Base-by-base conservation (phyloP, 257 asterid genomes). In the Solanum sparsipilum region DNA sequence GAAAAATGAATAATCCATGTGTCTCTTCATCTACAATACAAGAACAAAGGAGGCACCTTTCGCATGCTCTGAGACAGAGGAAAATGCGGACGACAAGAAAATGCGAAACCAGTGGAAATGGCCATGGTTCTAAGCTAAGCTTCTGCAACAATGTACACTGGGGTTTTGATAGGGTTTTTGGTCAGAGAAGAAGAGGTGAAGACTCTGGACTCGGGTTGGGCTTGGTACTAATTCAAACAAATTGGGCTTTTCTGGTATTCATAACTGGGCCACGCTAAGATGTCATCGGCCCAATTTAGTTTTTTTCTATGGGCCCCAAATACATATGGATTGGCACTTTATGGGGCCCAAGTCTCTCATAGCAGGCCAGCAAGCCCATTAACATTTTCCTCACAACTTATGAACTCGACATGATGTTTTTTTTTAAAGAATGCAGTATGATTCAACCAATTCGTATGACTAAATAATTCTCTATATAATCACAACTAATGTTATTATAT, bases 41-140 rank as follows among this genome's bases (percentile, higher is more conserved):
- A 76, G 84, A 76, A n/a, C 21, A 41, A 78, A 38, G 25, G 25
- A 56, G 36, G 78, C 87, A 83, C 85, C 85, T 48, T 81, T 81
- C 85, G 70, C 85, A 81, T 81, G 29, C 70, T 7, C 12, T 48
- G 41, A 76, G 78, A 78, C 27, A 81, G 18, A 56, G 89, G 91
- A n/a, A 89, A 72, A 32, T 74, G 90, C 18, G 95, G 93, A 72
- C 94, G 92, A 82, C 95, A 93, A 86, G 75, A 88, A 88, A 92
- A 91, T 87, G 93, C 94, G 88, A 93, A 88, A 90, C 95, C 92
- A 52, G 91, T 58, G 87, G 98, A 89, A 87, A 93, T 94, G 87
- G 96, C 93, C 98, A 94, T 94, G 31, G 21, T 44, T 79, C 18
- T 46, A 18, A 29, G 39, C 27, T 81, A 48, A 16, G 70, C 38